These are phyloP conservation scores for Ananas comosus DNA, from an alignment of 176 grass and related monocot genomes.

Conservation along the genomic window DNA sequence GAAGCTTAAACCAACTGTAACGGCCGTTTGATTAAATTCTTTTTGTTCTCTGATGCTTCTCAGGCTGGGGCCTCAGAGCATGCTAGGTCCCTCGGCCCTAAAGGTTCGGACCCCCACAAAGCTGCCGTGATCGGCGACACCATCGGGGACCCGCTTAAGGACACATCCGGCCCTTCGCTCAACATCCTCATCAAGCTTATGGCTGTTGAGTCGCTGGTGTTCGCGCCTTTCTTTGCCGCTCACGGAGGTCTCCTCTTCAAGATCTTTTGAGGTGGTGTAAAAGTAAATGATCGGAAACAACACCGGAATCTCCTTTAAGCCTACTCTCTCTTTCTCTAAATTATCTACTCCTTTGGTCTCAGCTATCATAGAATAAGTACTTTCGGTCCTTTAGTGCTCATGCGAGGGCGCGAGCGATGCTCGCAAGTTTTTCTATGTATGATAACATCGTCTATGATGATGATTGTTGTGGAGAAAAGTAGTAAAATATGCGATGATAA, in stretches of 20 bases:
- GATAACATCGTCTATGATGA: too few species aligned
- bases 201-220: constrained; percentile 47
- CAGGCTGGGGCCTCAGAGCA: constrained; percentile 41
- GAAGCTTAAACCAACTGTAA: too few species aligned
- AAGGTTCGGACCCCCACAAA: constrained; percentile 37
- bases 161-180: constrained; percentile 43
- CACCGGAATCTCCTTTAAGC: not conserved
- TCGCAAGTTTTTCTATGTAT: too few species aligned
- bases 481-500: too few species aligned
- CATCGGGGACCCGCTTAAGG: constrained; percentile 43
- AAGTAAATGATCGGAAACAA: not conserved
- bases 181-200: constrained; percentile 67
- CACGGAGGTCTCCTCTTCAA: constrained; percentile 45
- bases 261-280: constrained; percentile 24
- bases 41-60: not conserved
- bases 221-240: constrained; percentile 39
- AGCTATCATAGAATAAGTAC: too few species aligned
- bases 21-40: too few species aligned
- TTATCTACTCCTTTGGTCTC: too few species aligned
- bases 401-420: too few species aligned
- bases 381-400: too few species aligned
- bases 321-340: too few species aligned
- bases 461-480: too few species aligned
- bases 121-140: constrained; percentile 47
- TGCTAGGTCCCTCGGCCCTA: constrained; percentile 32